Base-by-base conservation (phyloP, 805 yeast genomes). In the Helenozyma baotianmanensis region DNA sequence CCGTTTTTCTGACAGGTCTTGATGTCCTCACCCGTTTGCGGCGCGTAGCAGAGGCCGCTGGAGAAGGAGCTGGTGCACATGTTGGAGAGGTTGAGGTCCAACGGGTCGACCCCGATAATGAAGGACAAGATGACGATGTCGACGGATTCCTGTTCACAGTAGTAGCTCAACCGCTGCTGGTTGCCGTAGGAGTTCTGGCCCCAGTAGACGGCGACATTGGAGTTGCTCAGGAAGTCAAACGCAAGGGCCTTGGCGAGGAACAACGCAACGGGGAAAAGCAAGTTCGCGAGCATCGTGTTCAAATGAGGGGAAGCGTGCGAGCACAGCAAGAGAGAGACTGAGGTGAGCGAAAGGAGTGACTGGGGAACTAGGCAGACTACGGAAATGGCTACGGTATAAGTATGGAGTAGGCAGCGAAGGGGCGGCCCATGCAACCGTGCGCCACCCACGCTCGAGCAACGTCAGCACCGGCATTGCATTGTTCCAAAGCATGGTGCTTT, bases 151-250 rank as follows among this genome's bases (percentile, higher is more conserved):
- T 77, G 68, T 38, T 68, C 64, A 68, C 96, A 87, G 64, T 85
- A 85, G 29, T 54, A 34, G 23, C 46, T 43, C 45, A 66, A 50
- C 16, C 53, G 30, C 35, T 62, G 60, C 46, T 75, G 79, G 28
- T 47, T 28, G 9, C 74, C 79, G 32, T 35, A 34, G 11, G 90
- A 77, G 48, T 76, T 74, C 60, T 87, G 95, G 33, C 96, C 96
- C 96, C 96, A 87, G 61, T 87, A 87, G 6, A 83, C 68, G 14
- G 82, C 96, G 23, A 86, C 75, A 43, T 84, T 82, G 11, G 12
- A 21, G 18, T 28, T 28, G 7, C 25, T 12, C 2, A 23, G 9
- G 16, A 31, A 27, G 13, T 19, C 13, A 14, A 33, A 32, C 4
- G 33, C 33, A 12, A 18, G 12, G 6, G 16, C 14, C 4, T 14